Base-by-base conservation (phyloP, 257 asterid genomes). In the Agastache rugosa region DNA sequence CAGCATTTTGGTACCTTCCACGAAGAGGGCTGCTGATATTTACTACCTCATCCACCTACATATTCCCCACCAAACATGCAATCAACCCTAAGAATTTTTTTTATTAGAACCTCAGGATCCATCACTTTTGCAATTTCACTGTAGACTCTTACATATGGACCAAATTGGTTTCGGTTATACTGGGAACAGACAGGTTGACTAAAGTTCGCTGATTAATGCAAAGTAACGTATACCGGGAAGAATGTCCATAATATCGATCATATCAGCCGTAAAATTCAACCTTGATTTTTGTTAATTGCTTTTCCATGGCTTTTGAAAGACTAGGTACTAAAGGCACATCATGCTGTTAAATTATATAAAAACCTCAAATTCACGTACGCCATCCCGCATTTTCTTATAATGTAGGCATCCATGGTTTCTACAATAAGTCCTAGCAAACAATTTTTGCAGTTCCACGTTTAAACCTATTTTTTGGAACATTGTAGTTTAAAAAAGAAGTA, bases 1-100 rank as follows among this genome's bases (percentile, higher is more conserved):
- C 83, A 62, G 87, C 85, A 68, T 84, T 85, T 77, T 95, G 91
- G 82, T 89, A 95, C 87, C 99, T 89, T 72, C 84, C 86, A 60
- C 93, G 90, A 37, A 95, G 87, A 63, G 91, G 91, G 81, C 85
- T 82, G 80, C 96, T 88, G 76, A 95, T 90, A 77, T 92, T 92
- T 82, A 92, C 91, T 61, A 90, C 84, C 83, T 95, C 99, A 80
- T 95, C 99, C 80, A 95, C 99, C 99, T 91, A 53, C 62, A 64
- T 35, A 78, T 80, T 61, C 56, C 78, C 34, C 74, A 58, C 59
- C 50, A 53, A 59, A 54, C 25, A 70, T 50, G 71, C 74, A 60
- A 56, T 71, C 12, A 80, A 67, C 61, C 58, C 66, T 5, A 45
- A 63, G 37, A 16, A 17, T 51, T 6, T 69, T 69, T 31, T 39